These are phyloP conservation scores for Byssothecium circinans DNA, from an alignment of 2,329 filamentous ascomycete species.

Conservation along the genomic window DNA sequence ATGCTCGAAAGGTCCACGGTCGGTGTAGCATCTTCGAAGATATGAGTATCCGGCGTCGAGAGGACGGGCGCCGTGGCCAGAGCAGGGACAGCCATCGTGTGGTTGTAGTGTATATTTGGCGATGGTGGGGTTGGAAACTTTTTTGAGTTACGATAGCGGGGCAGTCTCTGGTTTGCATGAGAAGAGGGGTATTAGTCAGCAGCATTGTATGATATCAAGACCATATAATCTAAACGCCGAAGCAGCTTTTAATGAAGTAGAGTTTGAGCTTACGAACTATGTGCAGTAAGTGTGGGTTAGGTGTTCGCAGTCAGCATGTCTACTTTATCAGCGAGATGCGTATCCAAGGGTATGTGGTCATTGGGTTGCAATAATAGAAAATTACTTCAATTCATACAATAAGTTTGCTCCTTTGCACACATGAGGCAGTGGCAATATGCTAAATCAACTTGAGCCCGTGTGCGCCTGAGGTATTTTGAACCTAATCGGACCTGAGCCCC, in stretches of 20 bases:
- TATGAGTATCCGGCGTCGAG: constrained; percentile 64
- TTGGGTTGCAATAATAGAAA: background rate
- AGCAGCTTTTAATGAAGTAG: no score
- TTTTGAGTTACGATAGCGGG: constrained; percentile 9
- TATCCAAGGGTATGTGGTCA: background rate
- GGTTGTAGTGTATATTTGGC: constrained; percentile 5
- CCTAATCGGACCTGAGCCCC: background rate
- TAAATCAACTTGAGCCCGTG: background rate
- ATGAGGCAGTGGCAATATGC: background rate
- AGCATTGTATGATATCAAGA: background rate
- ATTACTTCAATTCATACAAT: background rate
- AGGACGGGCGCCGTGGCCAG: constrained; percentile 56
- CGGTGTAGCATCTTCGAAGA: constrained; percentile 58
- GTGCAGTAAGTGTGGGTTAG: no score
- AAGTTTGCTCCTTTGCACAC: background rate
- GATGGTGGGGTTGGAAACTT: constrained; percentile 10
- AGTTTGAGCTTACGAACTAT: no score
- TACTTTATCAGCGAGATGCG: no score
- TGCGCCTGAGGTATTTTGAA: background rate
- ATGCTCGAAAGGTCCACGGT: constrained; percentile 40
- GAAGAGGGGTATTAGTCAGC: constrained; percentile 1
- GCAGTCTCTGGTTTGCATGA: background rate
- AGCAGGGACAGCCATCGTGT: constrained; percentile 29
- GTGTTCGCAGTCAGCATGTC: no score
- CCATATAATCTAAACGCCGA: no score